Percentiles rank a stretch among this genome's conserved stretches.
phyloP scores from a whole-genome alignment of 179 eudicot species.

The Patellifolia procumbens region DNA sequence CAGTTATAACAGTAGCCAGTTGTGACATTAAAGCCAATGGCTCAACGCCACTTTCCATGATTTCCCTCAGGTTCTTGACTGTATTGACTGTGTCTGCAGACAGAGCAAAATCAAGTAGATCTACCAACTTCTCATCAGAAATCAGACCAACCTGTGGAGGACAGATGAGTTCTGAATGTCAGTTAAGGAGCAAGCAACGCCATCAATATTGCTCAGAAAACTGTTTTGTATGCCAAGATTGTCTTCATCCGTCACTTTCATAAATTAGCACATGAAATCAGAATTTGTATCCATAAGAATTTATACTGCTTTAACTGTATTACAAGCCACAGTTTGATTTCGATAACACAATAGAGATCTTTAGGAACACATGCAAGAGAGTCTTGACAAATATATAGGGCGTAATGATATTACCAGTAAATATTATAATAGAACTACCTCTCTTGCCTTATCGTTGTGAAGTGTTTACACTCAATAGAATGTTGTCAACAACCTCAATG shows the following conservation, averaged over 20 bases:
- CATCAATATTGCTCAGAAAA: not conserved
- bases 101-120: constrained; percentile 90
- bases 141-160: constrained; percentile 78
- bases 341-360: not conserved
- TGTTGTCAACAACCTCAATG: not conserved
- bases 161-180: constrained; percentile 6
- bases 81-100: constrained; percentile 94
- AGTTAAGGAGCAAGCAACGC: constrained; percentile 11
- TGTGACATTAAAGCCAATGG: constrained; percentile 94
- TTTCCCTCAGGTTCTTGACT: constrained; percentile 84
- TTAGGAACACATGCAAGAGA: not conserved
- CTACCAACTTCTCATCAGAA: constrained; percentile 90
- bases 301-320: not conserved
- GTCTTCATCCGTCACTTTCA: not conserved
- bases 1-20: constrained; percentile 92
- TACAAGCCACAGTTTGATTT: not conserved
- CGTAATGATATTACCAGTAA: not conserved
- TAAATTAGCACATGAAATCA: not conserved
- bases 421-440: not conserved
- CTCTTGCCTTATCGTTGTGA: not conserved
- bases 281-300: not conserved
- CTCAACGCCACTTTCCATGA: constrained; percentile 91
- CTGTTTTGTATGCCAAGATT: not conserved
- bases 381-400: not conserved
- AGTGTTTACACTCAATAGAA: not conserved